Base-by-base conservation (phyloP, 1,284 basidiomycete species). In the Trichosporon asahii region DNA sequence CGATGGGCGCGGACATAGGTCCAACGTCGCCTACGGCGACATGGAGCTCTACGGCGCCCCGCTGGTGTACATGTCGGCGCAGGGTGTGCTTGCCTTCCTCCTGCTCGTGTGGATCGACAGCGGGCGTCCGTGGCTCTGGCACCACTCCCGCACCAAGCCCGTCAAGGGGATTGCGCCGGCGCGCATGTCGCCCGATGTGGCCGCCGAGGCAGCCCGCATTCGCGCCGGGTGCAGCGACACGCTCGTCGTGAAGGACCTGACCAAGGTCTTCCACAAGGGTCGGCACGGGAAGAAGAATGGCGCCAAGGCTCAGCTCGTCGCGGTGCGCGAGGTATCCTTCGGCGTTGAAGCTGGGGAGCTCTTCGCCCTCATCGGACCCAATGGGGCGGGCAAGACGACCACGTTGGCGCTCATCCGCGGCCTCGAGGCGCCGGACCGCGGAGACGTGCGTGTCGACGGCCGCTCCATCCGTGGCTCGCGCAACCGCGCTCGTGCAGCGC, bases 311-410 rank as follows among this genome's bases (percentile, higher is more conserved):
- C 57, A 61, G 57, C 27, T 61, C 57, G 57, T 61, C 2, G 80
- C 69, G 7, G 90, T 93, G 0, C 89, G 92, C 76, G 86, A 91
- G 73, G 89, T 92, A 53, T 89, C 87, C 70, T 88, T 93, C 75
- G 89, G 88, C 0, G 89, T 93, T 12, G 83, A 87, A 0, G 81
- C 80, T 21, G 86, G 90, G 61, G 89, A 89, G 0, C 86, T 90
- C 2, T 91, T 92, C 72, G 90, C 90, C 3, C 81, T 93, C 72
- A 85, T 93, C 18, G 92, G 91, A 3, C 91, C 91, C 0, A 93
- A 93, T 73, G 91, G 91, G 0, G 91, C 91, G 11, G 84, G 83
- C 0, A 93, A 93, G 82, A 92, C 90, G 3, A 92, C 91, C 0
- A 89, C 88, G 0, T 68, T 80, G 49, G 78, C 74, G 12, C 76